Base-by-base conservation (phyloP, 768 basidiomycete species). In the Russula lepida region DNA sequence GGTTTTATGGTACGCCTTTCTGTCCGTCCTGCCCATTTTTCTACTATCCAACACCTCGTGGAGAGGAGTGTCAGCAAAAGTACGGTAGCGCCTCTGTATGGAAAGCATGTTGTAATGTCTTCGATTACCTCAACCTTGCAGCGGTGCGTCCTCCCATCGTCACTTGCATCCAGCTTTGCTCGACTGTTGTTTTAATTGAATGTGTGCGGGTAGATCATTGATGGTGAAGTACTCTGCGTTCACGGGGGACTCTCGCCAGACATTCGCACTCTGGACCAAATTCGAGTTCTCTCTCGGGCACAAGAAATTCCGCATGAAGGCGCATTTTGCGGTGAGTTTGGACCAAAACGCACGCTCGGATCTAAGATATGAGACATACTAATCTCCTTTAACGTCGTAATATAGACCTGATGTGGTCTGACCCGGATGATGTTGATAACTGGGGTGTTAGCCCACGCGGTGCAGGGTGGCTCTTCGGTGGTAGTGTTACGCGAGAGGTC, bases 251-350 rank as follows among this genome's bases (percentile, higher is more conserved):
- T 98, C 1, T 97, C 93, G 8, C 95, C 95, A 0, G 95, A 98
- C 70, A 94, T 98, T 58, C 83, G 92, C 47, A 95, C 95, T 2
- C 76, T 98, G 6, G 95, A 98, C 72, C 94, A 97, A 71, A 90
- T 98, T 64, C 81, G 95, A 6, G 91, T 95, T 6, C 77, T 98
- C 46, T 90, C 92, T 3, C 79, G 95, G 58, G 91, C 92, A n/a
- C 94, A 98, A 69, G 95, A 98, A 72, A 95, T 98, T 49, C 95
- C 95, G 2, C 95, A 98, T 71, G 95, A 98, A 71, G 95, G 95
- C n/a, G 89, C 95, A 8, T 98, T 98, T 77, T 98, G 95, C 67
- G 88, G 88, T 86, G 67, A 32, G 82, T 68, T 44, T 9, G 23
- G 56, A 33, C 39, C 30, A 49, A 17, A 32, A 19, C 49, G 19